A percentile compares a stretch with the other conserved stretches of the same genome.
These are phyloP conservation scores for Kazachstania taianensis DNA, from an alignment of 805 yeast genomes.

Conservation along the genomic window DNA sequence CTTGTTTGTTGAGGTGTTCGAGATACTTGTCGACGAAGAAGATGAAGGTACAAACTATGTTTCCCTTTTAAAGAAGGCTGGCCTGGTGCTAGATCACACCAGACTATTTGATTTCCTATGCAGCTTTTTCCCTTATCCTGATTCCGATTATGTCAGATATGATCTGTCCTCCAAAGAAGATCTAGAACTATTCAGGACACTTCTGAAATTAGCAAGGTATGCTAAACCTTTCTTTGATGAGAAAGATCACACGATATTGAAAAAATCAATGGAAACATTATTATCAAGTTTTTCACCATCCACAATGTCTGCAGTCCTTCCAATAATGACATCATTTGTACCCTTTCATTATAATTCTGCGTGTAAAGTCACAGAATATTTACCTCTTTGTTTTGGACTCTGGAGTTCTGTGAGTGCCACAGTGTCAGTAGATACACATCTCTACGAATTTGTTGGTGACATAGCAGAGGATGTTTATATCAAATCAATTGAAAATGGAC, in stretches of 20 bases:
- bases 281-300: conserved; percentile 44
- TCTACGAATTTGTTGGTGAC: conserved; percentile 56
- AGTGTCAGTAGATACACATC: conserved; percentile 48
- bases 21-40: conserved; percentile 38
- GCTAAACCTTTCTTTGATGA: conserved; percentile 47
- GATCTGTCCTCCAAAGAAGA: conserved; percentile 30
- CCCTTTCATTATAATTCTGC: conserved; percentile 34
- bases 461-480: conserved; percentile 41
- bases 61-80: conserved; percentile 19
- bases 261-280: conserved; percentile 40
- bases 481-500: conserved; percentile 16
- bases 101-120: conserved; percentile 26
- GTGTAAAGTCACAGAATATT: conserved; percentile 41
- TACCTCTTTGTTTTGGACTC: conserved; percentile 59
- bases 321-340: conserved; percentile 42
- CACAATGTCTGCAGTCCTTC: conserved; percentile 42
- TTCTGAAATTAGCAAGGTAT: conserved; percentile 43
- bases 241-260: conserved; percentile 31
- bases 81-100: conserved; percentile 31
- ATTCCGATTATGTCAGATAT: conserved; percentile 37
- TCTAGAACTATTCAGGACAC: conserved; percentile 37
- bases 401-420: conserved; percentile 51
- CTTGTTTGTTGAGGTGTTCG: conserved; percentile 53
- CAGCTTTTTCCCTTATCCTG: conserved; percentile 37
- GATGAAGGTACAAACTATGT: conserved; percentile 29